Conservation (phyloP, 805 yeast genomes). For the Sugiyamaella valdiviana region DNA sequence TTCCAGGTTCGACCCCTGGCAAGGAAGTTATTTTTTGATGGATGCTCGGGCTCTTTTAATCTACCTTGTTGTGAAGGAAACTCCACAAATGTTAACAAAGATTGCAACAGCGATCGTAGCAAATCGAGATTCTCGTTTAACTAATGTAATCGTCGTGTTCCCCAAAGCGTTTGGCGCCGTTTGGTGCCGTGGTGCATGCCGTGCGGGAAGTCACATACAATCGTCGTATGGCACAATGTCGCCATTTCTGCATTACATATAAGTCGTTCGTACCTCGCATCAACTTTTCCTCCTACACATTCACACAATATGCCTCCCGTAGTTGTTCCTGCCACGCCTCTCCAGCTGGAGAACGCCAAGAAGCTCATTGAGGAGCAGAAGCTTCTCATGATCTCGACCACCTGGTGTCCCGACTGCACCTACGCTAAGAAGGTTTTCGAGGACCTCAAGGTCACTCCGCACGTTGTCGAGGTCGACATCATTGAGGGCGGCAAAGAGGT, state of each 20-base stretch:
- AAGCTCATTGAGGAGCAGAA: conserved; percentile 42
- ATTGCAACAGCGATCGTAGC: too few relatives aligned
- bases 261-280: too few relatives aligned
- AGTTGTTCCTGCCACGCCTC: not conserved
- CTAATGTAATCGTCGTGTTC: too few relatives aligned
- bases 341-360: conserved; percentile 35
- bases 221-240: too few relatives aligned
- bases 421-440: conserved; percentile 54
- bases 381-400: conserved; percentile 55
- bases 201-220: too few relatives aligned
- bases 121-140: too few relatives aligned
- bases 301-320: not conserved
- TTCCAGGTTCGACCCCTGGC: conserved; percentile 54
- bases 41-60: too few relatives aligned
- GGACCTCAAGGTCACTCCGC: conserved; percentile 44
- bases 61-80: not conserved
- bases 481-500: conserved; percentile 46
- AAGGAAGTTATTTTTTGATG: conserved; percentile 42
- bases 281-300: not conserved
- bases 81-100: too few relatives aligned
- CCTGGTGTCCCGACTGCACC: conserved; percentile 77
- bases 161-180: too few relatives aligned
- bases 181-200: too few relatives aligned
- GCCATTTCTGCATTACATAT: too few relatives aligned
- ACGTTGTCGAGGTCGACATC: conserved; percentile 59